phyloP scores from a whole-genome alignment of 1,284 basidiomycete species.

The Irpex sp. region DNA sequence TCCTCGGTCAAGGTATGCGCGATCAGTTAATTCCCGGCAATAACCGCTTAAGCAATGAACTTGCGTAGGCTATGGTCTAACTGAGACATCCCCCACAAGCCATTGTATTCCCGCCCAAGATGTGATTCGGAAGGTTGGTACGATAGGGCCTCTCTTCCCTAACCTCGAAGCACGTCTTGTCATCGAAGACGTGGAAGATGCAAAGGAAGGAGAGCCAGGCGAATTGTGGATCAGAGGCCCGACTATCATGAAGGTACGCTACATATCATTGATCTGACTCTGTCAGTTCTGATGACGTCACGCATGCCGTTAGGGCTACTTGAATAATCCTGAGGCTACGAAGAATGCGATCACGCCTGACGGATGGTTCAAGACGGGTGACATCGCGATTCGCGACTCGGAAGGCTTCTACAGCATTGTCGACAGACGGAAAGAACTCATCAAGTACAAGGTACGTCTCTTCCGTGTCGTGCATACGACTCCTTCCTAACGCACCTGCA shows the following conservation, averaged over 20 bases:
- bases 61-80: slow-evolving; percentile 67
- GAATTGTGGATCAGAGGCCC: slow-evolving; percentile 83
- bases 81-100: slow-evolving; percentile 71
- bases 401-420: slow-evolving; percentile 69
- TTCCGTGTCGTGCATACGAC: not conserved
- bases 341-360: slow-evolving; percentile 62
- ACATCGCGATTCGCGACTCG: slow-evolving; percentile 59
- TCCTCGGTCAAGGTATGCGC: slow-evolving; percentile 42
- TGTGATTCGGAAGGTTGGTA: slow-evolving; percentile 48
- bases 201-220: slow-evolving; percentile 56
- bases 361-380: slow-evolving; percentile 85
- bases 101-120: slow-evolving; percentile 42
- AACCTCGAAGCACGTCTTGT: slow-evolving; percentile 80
- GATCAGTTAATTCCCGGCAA: not conserved
- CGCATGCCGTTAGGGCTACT: slow-evolving; percentile 45
- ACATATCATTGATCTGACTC: not conserved
- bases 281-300: not conserved
- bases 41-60: no score
- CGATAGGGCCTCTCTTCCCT: slow-evolving; percentile 72
- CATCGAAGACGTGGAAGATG: slow-evolving; percentile 46
- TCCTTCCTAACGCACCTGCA: not conserved
- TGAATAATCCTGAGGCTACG: slow-evolving; percentile 68
- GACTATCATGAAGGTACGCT: slow-evolving; percentile 69
- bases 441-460: slow-evolving; percentile 71
- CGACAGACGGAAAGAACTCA: slow-evolving; percentile 76